phyloP scores from a whole-genome alignment of 176 grass and related monocot species.

The Hyparrhenia diplandra region DNA sequence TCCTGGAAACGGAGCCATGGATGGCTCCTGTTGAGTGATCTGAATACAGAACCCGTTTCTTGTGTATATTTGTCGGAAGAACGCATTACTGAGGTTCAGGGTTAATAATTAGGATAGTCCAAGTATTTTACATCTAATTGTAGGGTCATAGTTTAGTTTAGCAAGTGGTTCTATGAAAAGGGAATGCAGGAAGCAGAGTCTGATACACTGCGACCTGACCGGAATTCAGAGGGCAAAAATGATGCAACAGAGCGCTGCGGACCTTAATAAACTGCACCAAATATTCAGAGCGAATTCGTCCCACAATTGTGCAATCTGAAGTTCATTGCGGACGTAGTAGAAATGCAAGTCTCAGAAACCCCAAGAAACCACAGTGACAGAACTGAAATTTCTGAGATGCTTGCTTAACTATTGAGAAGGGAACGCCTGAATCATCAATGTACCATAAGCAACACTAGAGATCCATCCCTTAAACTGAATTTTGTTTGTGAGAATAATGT shows the following conservation, averaged over 20 bases:
- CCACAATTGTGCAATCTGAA: background rate
- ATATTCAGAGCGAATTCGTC: background rate
- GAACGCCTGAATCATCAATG: too few species aligned
- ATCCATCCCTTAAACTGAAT: too few species aligned
- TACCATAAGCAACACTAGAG: too few species aligned
- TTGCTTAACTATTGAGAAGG: too few species aligned
- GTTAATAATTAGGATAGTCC: constrained; percentile 2
- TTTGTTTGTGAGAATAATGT: too few species aligned
- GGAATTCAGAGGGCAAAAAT: background rate
- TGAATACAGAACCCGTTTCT: too few species aligned
- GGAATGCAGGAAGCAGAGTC: background rate
- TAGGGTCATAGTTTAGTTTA: background rate
- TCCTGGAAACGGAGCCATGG: background rate
- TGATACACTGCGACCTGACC: background rate
- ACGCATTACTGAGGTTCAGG: background rate
- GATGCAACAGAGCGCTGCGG: background rate
- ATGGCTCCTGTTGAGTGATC: too few species aligned
- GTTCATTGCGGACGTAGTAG: background rate
- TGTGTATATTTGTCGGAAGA: too few species aligned
- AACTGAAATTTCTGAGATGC: too few species aligned
- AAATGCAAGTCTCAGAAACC: background rate
- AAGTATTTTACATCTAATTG: background rate
- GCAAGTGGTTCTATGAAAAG: background rate
- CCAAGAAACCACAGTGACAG: too few species aligned
- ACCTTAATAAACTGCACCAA: background rate